Base-by-base conservation (phyloP, 805 yeast species). In the Yamadazyma akitaensis region DNA sequence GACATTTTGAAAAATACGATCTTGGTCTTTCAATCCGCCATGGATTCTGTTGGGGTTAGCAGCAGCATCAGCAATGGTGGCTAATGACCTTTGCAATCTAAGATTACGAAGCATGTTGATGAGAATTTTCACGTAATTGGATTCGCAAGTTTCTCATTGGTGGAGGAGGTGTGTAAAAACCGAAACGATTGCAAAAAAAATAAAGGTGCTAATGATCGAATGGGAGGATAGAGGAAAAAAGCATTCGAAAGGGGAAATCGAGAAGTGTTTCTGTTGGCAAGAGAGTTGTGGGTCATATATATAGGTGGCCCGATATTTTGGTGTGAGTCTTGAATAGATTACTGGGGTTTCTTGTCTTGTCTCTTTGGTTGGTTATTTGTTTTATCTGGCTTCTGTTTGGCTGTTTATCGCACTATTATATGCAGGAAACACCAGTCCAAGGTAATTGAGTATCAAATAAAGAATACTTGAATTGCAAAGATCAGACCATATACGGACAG, bases 1-100 rank as follows among this genome's bases (percentile, higher is more conserved):
- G 42, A 88, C 75, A 67, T 88, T 88, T 69, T 88, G 96, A 68
- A 88, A 88, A 56, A 88, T 88, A 59, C 96, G 81, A 70, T 88
- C 96, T 64, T 79, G 82, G 69, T 88, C 96, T 56, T 77, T 76
- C 53, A 88, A 76, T 11, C 91, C 92, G 28, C 96, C 96, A 59
- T 81, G 79, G 36, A 71, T 67, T 50, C 85, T 64, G 60, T 75
- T 71, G 21, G 81, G 80, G 51, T 64, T 73, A 42, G 74, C 69
- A 5, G 76, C 75, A 11, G 73, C 66, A 49, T 75, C 77, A 36
- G 79, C 76, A 40, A 60, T 68, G 37, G 81, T 70, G 35, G 79
- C 80, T 56, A 72, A 66, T 21, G 66, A 55, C 54, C 73, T 67
- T 48, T 55, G 62, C 51, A 28, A 17, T 35, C 52, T 63, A 44